phyloP scores from a whole-genome alignment of 345 rosid species.

The Cardamine resedifolia region DNA sequence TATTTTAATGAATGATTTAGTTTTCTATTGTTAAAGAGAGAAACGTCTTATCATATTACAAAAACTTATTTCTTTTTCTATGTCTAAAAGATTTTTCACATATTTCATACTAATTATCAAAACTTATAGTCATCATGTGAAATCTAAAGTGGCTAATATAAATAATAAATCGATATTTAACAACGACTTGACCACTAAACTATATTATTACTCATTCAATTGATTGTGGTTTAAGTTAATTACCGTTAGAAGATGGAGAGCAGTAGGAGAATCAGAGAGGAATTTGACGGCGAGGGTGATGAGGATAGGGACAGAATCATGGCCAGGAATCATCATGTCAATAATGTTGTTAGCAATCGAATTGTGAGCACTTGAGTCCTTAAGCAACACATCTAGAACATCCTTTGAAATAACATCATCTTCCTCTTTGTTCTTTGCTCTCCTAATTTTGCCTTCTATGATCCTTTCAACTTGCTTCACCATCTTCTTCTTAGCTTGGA shows the following conservation, averaged over 20 bases:
- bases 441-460: constrained; percentile 42
- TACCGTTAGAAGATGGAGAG: constrained; percentile 75
- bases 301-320: constrained; percentile 94
- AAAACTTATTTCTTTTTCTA: not conserved
- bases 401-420: constrained; percentile 46
- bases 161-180: not conserved
- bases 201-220: not conserved
- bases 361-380: constrained; percentile 60
- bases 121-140: not conserved
- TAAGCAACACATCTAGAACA: constrained; percentile 71
- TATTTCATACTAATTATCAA: not conserved
- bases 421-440: constrained; percentile 39
- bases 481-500: constrained; percentile 96
- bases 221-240: not conserved
- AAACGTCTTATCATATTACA: constrained; percentile 3
- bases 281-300: constrained; percentile 85
- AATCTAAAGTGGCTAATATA: not conserved
- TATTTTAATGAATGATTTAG: not conserved
- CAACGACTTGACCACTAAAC: not conserved
- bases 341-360: constrained; percentile 84
- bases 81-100: not conserved
- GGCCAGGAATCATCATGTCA: constrained; percentile 99
- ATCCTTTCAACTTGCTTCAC: constrained; percentile 58
- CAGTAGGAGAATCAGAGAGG: constrained; percentile 78
- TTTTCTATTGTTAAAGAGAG: not conserved